phyloP scores from a whole-genome alignment of 1,284 basidiomycete species.

The Moesziomyces sp. region DNA sequence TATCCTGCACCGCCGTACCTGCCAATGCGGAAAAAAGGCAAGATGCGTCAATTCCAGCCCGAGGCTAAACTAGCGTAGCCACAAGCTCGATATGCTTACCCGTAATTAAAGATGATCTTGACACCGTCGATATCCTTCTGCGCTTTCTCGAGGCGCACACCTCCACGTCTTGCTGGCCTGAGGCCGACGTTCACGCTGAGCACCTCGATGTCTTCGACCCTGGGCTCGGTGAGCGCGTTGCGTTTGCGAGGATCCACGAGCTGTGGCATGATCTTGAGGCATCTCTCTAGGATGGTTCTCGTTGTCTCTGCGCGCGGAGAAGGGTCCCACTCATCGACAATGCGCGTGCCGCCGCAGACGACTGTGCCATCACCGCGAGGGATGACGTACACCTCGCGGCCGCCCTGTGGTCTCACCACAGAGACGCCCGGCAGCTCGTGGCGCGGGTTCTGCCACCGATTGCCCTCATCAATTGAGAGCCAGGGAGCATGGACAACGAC shows the following conservation, averaged over 20 bases:
- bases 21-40: background rate
- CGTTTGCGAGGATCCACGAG: constrained; percentile 21
- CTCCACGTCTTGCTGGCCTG: constrained; percentile 49
- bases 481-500: constrained; percentile 56
- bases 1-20: constrained; percentile 54
- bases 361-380: constrained; percentile 57
- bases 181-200: constrained; percentile 53
- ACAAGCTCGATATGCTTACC: constrained; percentile 3
- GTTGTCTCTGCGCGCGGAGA: constrained; percentile 42
- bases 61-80: too few species aligned
- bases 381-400: constrained; percentile 56
- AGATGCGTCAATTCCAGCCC: background rate
- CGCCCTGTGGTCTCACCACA: constrained; percentile 35
- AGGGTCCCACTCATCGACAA: constrained; percentile 43
- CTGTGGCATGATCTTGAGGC: constrained; percentile 34
- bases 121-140: constrained; percentile 15
- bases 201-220: constrained; percentile 45
- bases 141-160: constrained; percentile 41
- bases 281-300: constrained; percentile 43
- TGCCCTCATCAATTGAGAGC: constrained; percentile 16
- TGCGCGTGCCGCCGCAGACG: constrained; percentile 58
- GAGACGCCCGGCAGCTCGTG: constrained; percentile 27
- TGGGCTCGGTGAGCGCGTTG: constrained; percentile 2
- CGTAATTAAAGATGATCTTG: constrained; percentile 41
- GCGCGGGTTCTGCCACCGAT: constrained; percentile 1